Base-by-base conservation (phyloP, 805 yeast species). In the Saccharomycopsis fermentans region DNA sequence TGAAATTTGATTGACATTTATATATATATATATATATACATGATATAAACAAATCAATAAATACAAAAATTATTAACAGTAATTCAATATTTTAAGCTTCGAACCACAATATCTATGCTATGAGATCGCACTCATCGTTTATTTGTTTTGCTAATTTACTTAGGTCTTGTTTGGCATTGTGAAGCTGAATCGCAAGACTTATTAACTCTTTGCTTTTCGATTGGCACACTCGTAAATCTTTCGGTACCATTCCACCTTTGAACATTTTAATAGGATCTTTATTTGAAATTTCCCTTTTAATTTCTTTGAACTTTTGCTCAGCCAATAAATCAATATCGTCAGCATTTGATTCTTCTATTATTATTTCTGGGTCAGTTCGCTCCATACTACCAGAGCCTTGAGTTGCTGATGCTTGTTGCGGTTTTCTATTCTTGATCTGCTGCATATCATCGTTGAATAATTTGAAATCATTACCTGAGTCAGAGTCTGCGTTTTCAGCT, bases 1-100 rank as follows among this genome's bases (percentile, higher is more conserved):
- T 62, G 85, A 82, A 70, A 63, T 74, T 27, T 43, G 24, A 43
- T n/a, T 43, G 26, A 43, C 21, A 12, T 51, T 27, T 32, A 34
- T 24, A 27, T 43, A 21, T 4, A n/a, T n/a, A n/a, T n/a, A n/a
- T n/a, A 43, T 43, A 4, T 19, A 9, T 19, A n/a, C n/a, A 19
- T 37, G 21, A 37, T 37, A 43, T 21, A 43, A 43, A 43, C 24
- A 43, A 40, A 40, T 17, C 5, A 21, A 37, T 6, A 37, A 21
- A n/a, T n/a, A n/a, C n/a, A n/a, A 21, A 19, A 27, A 27, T 27
- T 27, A 27, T 27, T 43, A 26, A 52, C 40, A 56, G 21, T 35
- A 27, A 24, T 12, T 19, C 14, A 19, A 50, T 50, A 50, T 4
- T 27, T 27, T 27, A 27, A 27, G n/a, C 6, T 14, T 48, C n/a